Evolutionary conservation across 148 eudicot genomes (phyloP).

Genomic region (Cornus suecica): DNA sequence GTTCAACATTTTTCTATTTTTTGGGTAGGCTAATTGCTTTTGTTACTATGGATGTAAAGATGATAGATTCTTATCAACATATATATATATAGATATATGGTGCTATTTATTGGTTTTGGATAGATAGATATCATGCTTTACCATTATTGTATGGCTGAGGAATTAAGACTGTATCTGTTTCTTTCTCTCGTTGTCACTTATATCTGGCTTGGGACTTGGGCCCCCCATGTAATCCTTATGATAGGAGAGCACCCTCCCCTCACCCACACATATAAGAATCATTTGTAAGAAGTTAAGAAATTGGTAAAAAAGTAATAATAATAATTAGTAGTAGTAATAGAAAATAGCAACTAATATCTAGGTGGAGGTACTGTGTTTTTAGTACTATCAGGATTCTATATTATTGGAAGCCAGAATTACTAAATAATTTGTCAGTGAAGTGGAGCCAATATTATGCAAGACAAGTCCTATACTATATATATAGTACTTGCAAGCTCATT

Average conservation of each 20-base stretch:
- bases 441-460: too few relatives aligned
- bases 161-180: neutral
- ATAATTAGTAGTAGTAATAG: too few relatives aligned
- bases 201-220: too few relatives aligned
- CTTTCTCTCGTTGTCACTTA: neutral
- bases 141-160: slow-evolving; percentile 10
- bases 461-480: neutral
- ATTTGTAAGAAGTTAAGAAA: too few relatives aligned
- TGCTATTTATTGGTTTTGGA: neutral
- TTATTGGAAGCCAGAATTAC: too few relatives aligned
- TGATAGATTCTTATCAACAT: too few relatives aligned
- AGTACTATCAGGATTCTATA: too few relatives aligned
- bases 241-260: neutral
- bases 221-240: neutral
- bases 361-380: too few relatives aligned
- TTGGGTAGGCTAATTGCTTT: neutral
- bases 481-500: neutral
- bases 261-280: neutral
- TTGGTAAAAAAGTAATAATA: too few relatives aligned
- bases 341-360: too few relatives aligned
- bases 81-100: too few relatives aligned
- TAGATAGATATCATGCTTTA: neutral
- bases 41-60: neutral
- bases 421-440: too few relatives aligned
- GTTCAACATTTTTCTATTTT: neutral